Evolutionary conservation across 305 asterid genomes (phyloP).

Genomic region (Salvia sclarea): DNA sequence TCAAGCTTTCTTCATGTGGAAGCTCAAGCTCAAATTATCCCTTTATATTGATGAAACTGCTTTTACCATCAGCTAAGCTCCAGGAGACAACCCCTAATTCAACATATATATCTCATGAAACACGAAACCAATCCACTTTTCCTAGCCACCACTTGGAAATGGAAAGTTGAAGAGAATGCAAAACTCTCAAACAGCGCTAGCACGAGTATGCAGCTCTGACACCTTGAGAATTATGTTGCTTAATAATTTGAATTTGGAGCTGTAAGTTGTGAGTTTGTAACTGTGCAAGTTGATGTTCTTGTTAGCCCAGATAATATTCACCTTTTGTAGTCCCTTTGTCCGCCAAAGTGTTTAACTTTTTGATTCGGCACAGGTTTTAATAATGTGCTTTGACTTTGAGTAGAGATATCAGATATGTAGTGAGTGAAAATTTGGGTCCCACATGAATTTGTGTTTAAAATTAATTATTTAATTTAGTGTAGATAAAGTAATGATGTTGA

Average conservation of each 20-base stretch:
- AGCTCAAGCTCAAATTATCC: too few relatives aligned
- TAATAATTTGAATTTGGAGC: background rate
- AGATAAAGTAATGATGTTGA: too few relatives aligned
- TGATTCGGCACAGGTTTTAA: too few relatives aligned
- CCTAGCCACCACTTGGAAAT: slow-evolving; percentile 23
- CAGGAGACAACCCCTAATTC: background rate
- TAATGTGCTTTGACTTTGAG: too few relatives aligned
- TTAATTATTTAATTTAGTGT: too few relatives aligned
- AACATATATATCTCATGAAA: background rate
- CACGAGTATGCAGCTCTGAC: background rate
- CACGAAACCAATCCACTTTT: background rate
- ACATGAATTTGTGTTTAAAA: too few relatives aligned
- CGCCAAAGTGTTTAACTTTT: too few relatives aligned
- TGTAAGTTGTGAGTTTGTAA: too few relatives aligned
- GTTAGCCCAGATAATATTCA: background rate
- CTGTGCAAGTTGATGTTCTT: slow-evolving; percentile 1
- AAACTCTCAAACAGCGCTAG: background rate
- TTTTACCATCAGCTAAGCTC: background rate
- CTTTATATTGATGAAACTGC: too few relatives aligned
- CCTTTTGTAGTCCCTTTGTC: background rate
- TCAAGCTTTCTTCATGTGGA: background rate
- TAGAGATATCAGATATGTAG: too few relatives aligned
- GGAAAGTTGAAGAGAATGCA: background rate
- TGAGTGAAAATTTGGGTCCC: too few relatives aligned
- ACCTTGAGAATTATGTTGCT: background rate